These are phyloP conservation scores for Amaranthus hypochondriacus DNA, from an alignment of 148 eudicot species.

Conservation along the genomic window DNA sequence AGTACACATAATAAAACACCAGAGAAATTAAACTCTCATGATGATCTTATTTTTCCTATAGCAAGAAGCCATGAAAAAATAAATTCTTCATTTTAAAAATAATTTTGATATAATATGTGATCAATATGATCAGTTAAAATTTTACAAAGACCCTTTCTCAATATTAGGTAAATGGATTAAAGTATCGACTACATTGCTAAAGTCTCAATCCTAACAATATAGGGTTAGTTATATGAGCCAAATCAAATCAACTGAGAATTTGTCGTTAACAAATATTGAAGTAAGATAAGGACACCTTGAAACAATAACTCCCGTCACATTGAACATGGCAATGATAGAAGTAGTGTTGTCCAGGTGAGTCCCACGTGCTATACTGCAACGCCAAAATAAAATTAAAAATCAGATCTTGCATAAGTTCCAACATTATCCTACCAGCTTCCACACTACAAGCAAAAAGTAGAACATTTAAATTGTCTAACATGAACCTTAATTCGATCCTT, in stretches of 20 bases:
- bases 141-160: background rate
- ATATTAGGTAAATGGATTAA: too few species aligned
- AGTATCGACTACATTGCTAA: too few species aligned
- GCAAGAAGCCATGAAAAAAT: background rate
- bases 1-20: background rate
- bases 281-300: slow-evolving; percentile 46
- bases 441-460: background rate
- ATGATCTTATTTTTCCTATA: background rate
- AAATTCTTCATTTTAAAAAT: background rate
- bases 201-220: too few species aligned
- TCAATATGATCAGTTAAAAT: background rate
- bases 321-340: slow-evolving; percentile 53
- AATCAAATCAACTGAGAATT: background rate
- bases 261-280: background rate
- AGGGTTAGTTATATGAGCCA: background rate
- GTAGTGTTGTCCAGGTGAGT: slow-evolving; percentile 37
- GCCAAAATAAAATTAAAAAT: background rate
- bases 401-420: background rate
- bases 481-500: slow-evolving; percentile 42
- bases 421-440: background rate
- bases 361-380: slow-evolving; percentile 45
- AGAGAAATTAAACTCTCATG: background rate
- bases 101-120: background rate
- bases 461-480: background rate
- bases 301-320: slow-evolving; percentile 41